Evolutionary conservation across 2,329 filamentous ascomycete genomes (phyloP).

Genomic region (Fonsecaea pedrosoi): DNA sequence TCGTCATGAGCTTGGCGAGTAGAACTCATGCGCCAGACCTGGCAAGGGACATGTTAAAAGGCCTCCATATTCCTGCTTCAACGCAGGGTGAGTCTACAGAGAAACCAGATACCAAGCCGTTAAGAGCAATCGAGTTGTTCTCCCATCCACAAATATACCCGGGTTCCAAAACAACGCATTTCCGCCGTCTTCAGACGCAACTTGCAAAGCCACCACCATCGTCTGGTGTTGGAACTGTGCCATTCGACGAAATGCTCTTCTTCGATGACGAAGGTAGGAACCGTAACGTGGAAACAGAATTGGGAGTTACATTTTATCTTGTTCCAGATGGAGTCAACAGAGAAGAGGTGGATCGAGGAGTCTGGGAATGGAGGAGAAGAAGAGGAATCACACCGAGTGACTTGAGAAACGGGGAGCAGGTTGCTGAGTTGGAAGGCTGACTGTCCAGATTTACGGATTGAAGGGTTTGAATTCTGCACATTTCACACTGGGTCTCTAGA

Average conservation of each 20-base stretch:
- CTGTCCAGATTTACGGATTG: background rate
- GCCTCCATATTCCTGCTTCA: constrained; percentile 66
- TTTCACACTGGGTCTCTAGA: too few relatives aligned
- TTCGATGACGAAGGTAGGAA: constrained; percentile 94
- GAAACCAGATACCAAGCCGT: constrained; percentile 67
- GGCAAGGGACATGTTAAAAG: constrained; percentile 78
- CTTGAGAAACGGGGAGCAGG: constrained; percentile 1
- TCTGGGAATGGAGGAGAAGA: constrained; percentile 79
- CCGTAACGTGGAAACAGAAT: constrained; percentile 72
- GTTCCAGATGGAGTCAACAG: constrained; percentile 79
- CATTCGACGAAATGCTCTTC: constrained; percentile 87
- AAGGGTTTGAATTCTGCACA: background rate
- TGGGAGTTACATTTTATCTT: constrained; percentile 85
- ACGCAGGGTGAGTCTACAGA: constrained; percentile 46
- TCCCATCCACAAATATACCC: constrained; percentile 70
- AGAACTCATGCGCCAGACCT: constrained; percentile 81
- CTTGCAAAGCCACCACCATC: constrained; percentile 3
- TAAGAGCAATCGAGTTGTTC: constrained; percentile 60
- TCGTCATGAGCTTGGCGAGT: constrained; percentile 75
- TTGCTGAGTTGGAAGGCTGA: constrained; percentile 15
- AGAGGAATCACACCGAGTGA: constrained; percentile 57
- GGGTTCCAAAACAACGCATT: constrained; percentile 83
- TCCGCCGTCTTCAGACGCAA: constrained; percentile 72
- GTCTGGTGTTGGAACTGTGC: constrained; percentile 56
- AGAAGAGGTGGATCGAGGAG: constrained; percentile 77